These are phyloP conservation scores for Crotalaria pallida DNA, from an alignment of 306 rosid species.

Conservation along the genomic window DNA sequence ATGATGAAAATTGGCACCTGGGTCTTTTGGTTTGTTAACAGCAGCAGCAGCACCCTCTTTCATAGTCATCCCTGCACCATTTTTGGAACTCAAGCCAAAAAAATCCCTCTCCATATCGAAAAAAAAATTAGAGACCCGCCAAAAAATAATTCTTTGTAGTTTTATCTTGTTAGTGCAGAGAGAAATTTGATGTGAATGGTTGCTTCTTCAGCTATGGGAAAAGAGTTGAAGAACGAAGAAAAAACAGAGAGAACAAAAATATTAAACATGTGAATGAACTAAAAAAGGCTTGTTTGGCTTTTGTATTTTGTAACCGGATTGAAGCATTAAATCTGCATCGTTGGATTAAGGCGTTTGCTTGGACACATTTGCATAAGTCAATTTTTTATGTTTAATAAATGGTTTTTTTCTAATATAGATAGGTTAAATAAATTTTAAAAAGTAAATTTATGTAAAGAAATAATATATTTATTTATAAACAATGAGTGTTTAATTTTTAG, in stretches of 20 bases:
- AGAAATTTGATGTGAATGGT: neutral
- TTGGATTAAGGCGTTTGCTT: constrained; percentile 40
- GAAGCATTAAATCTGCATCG: constrained; percentile 13
- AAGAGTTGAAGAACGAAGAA: neutral
- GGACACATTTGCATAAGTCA: too few species aligned
- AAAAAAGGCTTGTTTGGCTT: neutral
- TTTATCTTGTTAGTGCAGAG: neutral
- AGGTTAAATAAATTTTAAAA: too few species aligned
- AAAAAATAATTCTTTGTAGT: neutral
- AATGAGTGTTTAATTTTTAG: too few species aligned
- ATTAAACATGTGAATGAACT: neutral
- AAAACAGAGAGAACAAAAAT: neutral
- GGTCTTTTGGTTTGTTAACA: constrained; percentile 31
- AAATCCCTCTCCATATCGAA: constrained; percentile 65
- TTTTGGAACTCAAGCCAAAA: constrained; percentile 51
- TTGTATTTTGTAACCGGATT: neutral
- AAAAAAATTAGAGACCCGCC: constrained; percentile 21
- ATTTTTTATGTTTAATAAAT: too few species aligned
- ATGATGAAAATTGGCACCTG: constrained; percentile 37
- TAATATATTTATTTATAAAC: too few species aligned
- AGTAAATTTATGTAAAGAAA: too few species aligned
- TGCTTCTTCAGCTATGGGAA: neutral
- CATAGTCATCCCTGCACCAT: constrained; percentile 11
- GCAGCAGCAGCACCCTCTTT: constrained; percentile 37
- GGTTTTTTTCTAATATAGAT: too few species aligned